Conservation (phyloP, 352 stramenopile genomes). For the Pythium myriotylum region DNA sequence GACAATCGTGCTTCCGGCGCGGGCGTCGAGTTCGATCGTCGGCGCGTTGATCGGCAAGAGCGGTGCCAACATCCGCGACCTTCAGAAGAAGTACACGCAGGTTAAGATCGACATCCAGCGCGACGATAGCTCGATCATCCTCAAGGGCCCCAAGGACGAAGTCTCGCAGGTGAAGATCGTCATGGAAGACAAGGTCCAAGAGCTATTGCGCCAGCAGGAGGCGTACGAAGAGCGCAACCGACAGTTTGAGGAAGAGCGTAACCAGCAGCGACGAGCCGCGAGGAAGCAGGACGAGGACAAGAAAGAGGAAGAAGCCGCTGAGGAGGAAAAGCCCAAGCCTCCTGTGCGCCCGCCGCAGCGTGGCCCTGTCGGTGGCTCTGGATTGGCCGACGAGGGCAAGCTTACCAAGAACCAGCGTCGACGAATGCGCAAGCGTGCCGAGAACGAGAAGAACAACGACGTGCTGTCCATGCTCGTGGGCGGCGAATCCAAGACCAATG, state of each 20-base stretch:
- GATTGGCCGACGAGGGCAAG: conserved; percentile 36
- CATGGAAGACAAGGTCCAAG: conserved; percentile 75
- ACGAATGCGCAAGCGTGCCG: conserved; percentile 74
- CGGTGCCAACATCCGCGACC: conserved; percentile 68
- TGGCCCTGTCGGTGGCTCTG: conserved; percentile 41
- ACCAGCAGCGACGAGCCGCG: conserved; percentile 27
- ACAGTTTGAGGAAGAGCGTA: conserved; percentile 41
- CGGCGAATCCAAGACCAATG: conserved; percentile 23
- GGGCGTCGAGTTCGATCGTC: conserved; percentile 47
- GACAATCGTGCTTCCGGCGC: conserved; percentile 49
- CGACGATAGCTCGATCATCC: conserved; percentile 46
- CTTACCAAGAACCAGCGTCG: conserved; percentile 83
- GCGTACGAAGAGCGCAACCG: conserved; percentile 43
- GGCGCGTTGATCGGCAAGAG: conserved; percentile 81
- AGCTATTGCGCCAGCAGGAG: conserved; percentile 55
- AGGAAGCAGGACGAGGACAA: conserved; percentile 2
- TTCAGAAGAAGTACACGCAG: conserved; percentile 65
- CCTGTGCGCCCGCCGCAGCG: conserved; percentile 18
- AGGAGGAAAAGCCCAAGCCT: conserved; percentile 13
- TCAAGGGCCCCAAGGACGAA: conserved; percentile 55
- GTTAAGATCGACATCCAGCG: conserved; percentile 72
- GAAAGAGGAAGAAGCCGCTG: conserved; percentile 3
- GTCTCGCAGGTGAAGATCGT: conserved; percentile 57
- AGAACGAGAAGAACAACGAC: conserved; percentile 71
- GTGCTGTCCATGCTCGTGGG: conserved; percentile 63